Evolutionary conservation across 352 stramenopile genomes (phyloP).

Genomic region (Pythium brachiatum): DNA sequence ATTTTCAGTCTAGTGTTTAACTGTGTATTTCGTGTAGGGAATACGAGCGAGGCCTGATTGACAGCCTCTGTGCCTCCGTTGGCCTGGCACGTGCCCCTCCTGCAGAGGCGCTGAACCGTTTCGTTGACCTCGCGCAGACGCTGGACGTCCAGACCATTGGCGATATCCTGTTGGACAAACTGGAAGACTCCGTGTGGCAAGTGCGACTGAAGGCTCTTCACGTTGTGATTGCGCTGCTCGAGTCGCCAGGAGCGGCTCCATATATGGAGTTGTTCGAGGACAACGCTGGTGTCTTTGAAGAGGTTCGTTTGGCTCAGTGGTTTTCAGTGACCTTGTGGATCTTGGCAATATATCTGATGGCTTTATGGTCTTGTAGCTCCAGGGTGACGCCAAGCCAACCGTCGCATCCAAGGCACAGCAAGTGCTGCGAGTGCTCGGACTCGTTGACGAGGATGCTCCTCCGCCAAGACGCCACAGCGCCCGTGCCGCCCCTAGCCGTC

Average conservation of each 20-base stretch:
- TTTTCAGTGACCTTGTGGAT: background rate
- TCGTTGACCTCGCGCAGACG: conserved; percentile 85
- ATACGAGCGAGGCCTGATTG: conserved; percentile 85
- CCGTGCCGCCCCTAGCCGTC: conserved; percentile 12
- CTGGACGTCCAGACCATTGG: conserved; percentile 82
- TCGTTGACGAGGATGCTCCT: conserved; percentile 48
- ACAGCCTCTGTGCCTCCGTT: conserved; percentile 74
- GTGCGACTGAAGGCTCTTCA: conserved; percentile 81
- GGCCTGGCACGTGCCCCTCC: conserved; percentile 74
- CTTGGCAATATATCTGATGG: background rate
- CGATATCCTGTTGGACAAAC: conserved; percentile 83
- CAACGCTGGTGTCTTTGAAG: conserved; percentile 79
- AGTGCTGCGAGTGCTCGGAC: conserved; percentile 63
- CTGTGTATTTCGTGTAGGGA: conserved; percentile 35
- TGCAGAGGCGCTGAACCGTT: conserved; percentile 74
- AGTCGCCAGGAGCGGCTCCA: conserved; percentile 52
- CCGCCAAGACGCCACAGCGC: conserved; percentile 17
- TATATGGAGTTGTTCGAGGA: conserved; percentile 85
- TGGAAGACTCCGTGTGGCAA: conserved; percentile 84
- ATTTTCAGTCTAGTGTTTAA: background rate
- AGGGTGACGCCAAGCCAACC: conserved; percentile 72
- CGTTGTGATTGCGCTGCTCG: conserved; percentile 74
- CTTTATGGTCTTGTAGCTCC: conserved; percentile 30
- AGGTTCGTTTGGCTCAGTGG: conserved; percentile 30
- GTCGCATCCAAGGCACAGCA: conserved; percentile 76